These are phyloP conservation scores for Penicillium brevicompactum DNA, from an alignment of 2,329 filamentous ascomycete species.

Conservation along the genomic window DNA sequence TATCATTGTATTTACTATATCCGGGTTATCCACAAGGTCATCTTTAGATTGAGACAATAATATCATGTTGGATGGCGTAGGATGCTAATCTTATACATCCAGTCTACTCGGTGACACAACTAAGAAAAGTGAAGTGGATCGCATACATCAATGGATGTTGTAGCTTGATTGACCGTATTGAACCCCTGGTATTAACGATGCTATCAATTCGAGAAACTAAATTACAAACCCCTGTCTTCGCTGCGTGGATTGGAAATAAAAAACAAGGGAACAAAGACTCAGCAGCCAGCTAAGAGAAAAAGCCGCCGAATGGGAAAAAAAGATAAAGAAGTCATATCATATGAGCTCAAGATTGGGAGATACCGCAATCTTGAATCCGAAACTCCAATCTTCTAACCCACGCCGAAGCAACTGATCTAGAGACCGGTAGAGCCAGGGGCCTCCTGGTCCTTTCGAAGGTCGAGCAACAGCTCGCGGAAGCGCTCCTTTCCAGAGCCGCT, in stretches of 20 bases:
- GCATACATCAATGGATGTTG: too few relatives aligned
- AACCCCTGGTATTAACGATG: conserved; percentile 27
- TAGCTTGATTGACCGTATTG: neutral
- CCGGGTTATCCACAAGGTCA: neutral
- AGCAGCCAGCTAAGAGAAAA: neutral
- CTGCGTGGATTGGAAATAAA: conserved; percentile 24
- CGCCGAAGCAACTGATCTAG: conserved; percentile 23
- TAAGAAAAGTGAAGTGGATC: too few relatives aligned
- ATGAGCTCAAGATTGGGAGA: conserved; percentile 8
- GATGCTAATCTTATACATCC: too few relatives aligned
- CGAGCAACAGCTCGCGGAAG: conserved; percentile 87
- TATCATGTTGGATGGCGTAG: neutral
- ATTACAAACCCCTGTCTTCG: conserved; percentile 26
- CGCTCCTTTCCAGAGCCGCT: conserved; percentile 92
- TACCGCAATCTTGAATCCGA: conserved; percentile 1
- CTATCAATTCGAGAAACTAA: conserved; percentile 27
- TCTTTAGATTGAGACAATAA: neutral
- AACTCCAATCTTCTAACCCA: conserved; percentile 6
- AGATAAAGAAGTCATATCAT: conserved; percentile 12
- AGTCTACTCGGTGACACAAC: too few relatives aligned
- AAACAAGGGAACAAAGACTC: conserved; percentile 11
- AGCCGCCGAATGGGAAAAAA: neutral
- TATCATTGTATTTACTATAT: neutral
- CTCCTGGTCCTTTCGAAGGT: conserved; percentile 90
- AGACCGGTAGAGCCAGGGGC: conserved; percentile 62